These are phyloP conservation scores for Termitomyces eurrhizus DNA, from an alignment of 768 basidiomycete genomes.

Conservation along the genomic window DNA sequence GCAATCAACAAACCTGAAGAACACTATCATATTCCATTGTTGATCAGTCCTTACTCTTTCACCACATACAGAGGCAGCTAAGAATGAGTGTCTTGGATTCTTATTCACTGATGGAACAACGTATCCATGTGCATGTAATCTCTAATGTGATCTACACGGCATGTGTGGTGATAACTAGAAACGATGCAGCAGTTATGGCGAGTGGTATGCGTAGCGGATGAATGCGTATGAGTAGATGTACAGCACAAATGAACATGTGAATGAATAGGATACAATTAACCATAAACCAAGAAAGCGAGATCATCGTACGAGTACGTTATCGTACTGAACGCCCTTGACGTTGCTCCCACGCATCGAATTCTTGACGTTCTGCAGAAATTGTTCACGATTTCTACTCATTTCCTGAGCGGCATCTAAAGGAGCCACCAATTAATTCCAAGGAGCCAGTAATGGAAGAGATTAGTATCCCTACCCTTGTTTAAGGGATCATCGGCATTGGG, in stretches of 20 bases:
- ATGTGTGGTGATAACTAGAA: slow-evolving; percentile 18
- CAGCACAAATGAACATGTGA: slow-evolving; percentile 25
- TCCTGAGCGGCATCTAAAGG: slow-evolving; percentile 90
- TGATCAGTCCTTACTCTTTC: slow-evolving; percentile 88
- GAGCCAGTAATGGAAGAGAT: background rate
- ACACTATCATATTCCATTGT: slow-evolving; percentile 89
- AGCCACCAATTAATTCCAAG: slow-evolving; percentile 6
- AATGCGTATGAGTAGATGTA: slow-evolving; percentile 30
- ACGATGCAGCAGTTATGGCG: slow-evolving; percentile 19
- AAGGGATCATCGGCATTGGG: slow-evolving; percentile 98
- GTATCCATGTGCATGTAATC: slow-evolving; percentile 19
- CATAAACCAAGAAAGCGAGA: slow-evolving; percentile 11
- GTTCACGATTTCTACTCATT: slow-evolving; percentile 82
- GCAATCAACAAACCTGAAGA: slow-evolving; percentile 65
- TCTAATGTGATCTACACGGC: slow-evolving; percentile 33
- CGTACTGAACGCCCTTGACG: slow-evolving; percentile 78
- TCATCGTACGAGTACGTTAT: slow-evolving; percentile 60
- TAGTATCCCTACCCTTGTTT: slow-evolving; percentile 82
- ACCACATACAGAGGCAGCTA: slow-evolving; percentile 93
- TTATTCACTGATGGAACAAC: slow-evolving; percentile 18
- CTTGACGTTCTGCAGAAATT: slow-evolving; percentile 84
- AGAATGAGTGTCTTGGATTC: slow-evolving; percentile 6
- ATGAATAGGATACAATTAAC: slow-evolving; percentile 21
- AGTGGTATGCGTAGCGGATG: slow-evolving; percentile 24
- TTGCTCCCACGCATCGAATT: slow-evolving; percentile 77